Percentiles rank a stretch among this genome's conserved stretches.
Conservation (phyloP, 306 rosid genomes). For the Glycyrrhiza uralensis region DNA sequence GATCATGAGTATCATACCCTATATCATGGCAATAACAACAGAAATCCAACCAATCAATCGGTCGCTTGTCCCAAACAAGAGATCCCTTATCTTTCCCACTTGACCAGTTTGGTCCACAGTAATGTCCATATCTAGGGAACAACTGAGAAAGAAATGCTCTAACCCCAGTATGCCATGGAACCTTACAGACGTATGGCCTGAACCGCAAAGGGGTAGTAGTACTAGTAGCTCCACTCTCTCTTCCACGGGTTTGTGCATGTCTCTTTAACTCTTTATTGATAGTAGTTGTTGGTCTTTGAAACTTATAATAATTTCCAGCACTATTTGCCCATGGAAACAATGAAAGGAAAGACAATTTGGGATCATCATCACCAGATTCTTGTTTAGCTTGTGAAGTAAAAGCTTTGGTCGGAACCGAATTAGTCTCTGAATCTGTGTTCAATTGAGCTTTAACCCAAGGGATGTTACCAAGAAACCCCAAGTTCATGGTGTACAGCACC, state of each 20-base stretch:
- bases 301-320: conserved; percentile 25
- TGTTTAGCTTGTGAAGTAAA: conserved; percentile 28
- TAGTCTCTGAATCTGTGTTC: conserved; percentile 31
- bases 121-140: conserved; percentile 88
- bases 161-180: conserved; percentile 95
- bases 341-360: conserved; percentile 45
- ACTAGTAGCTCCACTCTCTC: neutral
- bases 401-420: conserved; percentile 21
- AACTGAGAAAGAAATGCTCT: conserved; percentile 82
- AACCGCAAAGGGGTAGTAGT: conserved; percentile 56
- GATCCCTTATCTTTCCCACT: conserved; percentile 83
- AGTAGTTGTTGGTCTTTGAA: conserved; percentile 55
- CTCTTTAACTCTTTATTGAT: conserved; percentile 61
- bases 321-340: conserved; percentile 49
- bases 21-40: conserved; percentile 98
- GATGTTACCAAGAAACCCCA: conserved; percentile 44
- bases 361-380: conserved; percentile 26
- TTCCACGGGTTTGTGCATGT: conserved; percentile 37
- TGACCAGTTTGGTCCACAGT: conserved; percentile 97
- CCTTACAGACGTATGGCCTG: conserved; percentile 84
- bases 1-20: conserved; percentile 90
- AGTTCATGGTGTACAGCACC: conserved; percentile 44
- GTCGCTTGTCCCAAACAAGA: conserved; percentile 84
- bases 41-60: conserved; percentile 95
- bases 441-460: conserved; percentile 49